Base-by-base conservation (phyloP, 768 basidiomycete species). In the Nevesoporus exiguus region DNA sequence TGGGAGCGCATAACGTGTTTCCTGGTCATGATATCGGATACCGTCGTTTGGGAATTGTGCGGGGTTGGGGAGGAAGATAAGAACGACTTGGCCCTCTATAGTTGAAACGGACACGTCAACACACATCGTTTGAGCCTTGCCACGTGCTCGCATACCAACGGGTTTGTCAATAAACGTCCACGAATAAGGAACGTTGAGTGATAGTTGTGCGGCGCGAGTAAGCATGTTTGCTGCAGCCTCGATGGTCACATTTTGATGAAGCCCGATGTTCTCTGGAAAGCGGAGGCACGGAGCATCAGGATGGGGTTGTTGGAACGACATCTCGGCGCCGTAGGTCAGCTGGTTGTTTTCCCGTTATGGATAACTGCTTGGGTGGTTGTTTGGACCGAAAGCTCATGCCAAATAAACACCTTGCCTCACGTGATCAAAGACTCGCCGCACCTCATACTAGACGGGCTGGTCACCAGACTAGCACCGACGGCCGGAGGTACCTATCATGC, bases 151-250 rank as follows among this genome's bases (percentile, higher is more conserved):
- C 81, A 51, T 51, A 88, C 90, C 90, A 61, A 71, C 61, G 30
- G 90, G 89, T 59, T 86, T 87, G 77, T 93, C 90, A 33, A 93
- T 80, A 61, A 82, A 92, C 3, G 80, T 74, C 85, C 88, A 90
- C 7, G 73, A 61, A 63, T 88, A 92, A 3, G 90, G 87, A 19
- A 80, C 70, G 15, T 68, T 80, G 41, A 76, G 75, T 4, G 89
- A 80, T 51, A 84, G 70, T 15, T 74, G 70, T 10, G 78, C 72
- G n/a, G 82, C 87, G 47, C 84, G 80, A 3, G 78, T 41, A 14
- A 92, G 78, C 76, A 89, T 80, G 42, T 70, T 75, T 15, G 79
- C 75, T 2, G 87, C 88, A 24, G 63, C 65, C 15, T 88, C 87
- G 42, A 81, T 74, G 1, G 70, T 77, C 17, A 90, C 64, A 21